phyloP scores from a whole-genome alignment of 139 green algal genomes.

The Diplosphaera chodatii region DNA sequence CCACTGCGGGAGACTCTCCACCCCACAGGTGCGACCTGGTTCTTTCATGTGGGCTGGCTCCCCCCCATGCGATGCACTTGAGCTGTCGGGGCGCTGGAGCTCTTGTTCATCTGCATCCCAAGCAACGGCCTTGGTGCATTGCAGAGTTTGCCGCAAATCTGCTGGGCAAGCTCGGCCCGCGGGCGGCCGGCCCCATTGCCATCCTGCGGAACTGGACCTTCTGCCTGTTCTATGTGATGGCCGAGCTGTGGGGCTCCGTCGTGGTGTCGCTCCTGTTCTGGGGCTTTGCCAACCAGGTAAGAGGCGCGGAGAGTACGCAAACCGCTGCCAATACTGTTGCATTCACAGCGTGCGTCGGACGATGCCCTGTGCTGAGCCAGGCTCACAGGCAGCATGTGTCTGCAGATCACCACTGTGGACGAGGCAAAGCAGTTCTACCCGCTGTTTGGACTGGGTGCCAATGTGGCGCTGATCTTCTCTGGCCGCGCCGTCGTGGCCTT shows the following conservation, averaged over 20 bases:
- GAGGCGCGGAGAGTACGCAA: too few relatives aligned
- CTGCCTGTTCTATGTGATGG: constrained; percentile 99
- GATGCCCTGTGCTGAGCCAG: too few relatives aligned
- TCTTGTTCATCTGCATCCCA: too few relatives aligned
- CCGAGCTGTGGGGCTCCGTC: constrained; percentile 98
- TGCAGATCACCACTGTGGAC: constrained; percentile 97
- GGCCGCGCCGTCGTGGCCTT: constrained; percentile 95
- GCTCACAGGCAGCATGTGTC: too few relatives aligned
- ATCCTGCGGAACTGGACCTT: constrained; percentile 99
- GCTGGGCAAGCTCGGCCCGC: constrained; percentile 60
- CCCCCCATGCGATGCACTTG: too few relatives aligned
- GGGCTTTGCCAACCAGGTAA: constrained; percentile 98
- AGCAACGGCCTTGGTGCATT: too few relatives aligned
- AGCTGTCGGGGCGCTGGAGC: too few relatives aligned
- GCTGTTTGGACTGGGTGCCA: constrained; percentile 96
- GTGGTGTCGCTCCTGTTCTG: constrained; percentile 99
- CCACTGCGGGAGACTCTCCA: constrained; percentile 85
- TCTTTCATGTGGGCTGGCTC: too few relatives aligned
- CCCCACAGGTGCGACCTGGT: too few relatives aligned
- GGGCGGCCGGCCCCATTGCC: constrained; percentile 91
- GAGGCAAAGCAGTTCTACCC: constrained; percentile 99
- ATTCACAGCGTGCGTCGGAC: too few relatives aligned
- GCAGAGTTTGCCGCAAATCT: constrained; percentile 71
- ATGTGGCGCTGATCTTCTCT: constrained; percentile 98
- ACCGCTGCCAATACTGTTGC: too few relatives aligned